Evolutionary conservation across 352 stramenopile species (phyloP), one percentile per base, ranked within the genome.

Genomic region (Phytopythium aichiense): DNA sequence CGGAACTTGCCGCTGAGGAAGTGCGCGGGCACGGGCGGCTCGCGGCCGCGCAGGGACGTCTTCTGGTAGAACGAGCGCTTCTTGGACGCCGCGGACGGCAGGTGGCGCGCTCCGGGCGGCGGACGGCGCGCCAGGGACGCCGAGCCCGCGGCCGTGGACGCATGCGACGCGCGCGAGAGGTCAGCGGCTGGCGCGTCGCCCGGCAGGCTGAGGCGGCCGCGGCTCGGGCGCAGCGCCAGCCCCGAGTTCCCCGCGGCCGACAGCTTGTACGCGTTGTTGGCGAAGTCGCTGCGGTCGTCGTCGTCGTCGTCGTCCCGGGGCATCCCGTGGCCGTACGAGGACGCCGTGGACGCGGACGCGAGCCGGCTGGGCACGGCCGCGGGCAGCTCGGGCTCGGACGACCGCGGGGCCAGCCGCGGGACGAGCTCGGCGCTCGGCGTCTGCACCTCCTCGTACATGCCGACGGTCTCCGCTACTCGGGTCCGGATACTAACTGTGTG

Each of bases 1-100:
- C 76, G 66, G 64, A 77, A 90, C 51, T 77, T 71, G 23, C 77
- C 80, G 52, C 67, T 79, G 18, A 93, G 71, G 60, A 82, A 89
- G 42, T 78, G 65, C 31, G 61, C 68, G 7, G 82, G 84, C 59
- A 93, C 76, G 6, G 38, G 60, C 25, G 84, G 84, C 66, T 84
- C 78, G 18, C 68, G 63, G 28, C 84, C 84, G 1, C 72, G 65
- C 35, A 92, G 57, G 2, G 72, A 37, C 48, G 71, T 61, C 22
- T 69, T 62, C 16, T 72, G 66, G 64, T 82, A 80, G 60, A 87
- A 87, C 43, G 73, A 87, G 20, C 68, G 65, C 72, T 85, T 87
- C 68, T 87, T 87, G 63, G 59, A 69, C 40, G 63, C 72, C 30
- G 68, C 42, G 42, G 57, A 54, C 30, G 57, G 42, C 48, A 63